These are phyloP conservation scores for Chaetomium olivaceum DNA, from an alignment of 2,329 filamentous ascomycete species.

Conservation along the genomic window DNA sequence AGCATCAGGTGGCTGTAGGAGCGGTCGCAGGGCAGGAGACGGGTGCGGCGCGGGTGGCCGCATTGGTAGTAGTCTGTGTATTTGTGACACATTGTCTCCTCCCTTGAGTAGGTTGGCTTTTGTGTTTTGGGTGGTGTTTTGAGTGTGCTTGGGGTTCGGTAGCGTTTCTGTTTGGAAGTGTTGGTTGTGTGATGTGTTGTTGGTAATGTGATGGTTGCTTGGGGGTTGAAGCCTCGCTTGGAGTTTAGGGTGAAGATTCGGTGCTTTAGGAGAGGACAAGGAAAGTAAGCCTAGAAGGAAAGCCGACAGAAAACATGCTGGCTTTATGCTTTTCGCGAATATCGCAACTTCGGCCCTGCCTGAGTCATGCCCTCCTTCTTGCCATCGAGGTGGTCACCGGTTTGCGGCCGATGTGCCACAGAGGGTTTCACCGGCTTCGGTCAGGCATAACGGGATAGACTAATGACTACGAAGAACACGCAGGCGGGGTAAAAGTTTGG, in stretches of 20 bases:
- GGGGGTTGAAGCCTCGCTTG: no score
- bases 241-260: no score
- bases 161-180: no score
- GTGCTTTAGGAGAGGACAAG: no score
- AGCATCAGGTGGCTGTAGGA: neutral
- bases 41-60: slow-evolving; percentile 5
- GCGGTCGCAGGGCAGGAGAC: slow-evolving; percentile 6
- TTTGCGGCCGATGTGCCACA: neutral
- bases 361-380: neutral
- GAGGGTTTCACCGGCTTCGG: neutral
- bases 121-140: neutral
- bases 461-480: neutral
- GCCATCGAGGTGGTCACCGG: neutral
- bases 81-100: slow-evolving; percentile 11
- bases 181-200: neutral
- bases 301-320: neutral
- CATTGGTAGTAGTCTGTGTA: slow-evolving; percentile 16
- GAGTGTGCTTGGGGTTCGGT: neutral
- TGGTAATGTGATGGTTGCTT: neutral
- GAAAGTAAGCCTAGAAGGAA: no score
- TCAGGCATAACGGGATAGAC: neutral
- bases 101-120: neutral
- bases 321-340: neutral
- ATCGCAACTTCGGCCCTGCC: neutral
- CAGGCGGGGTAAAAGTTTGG: neutral